Base-by-base conservation (phyloP, 257 asterid species). In the Gentiana straminea region DNA sequence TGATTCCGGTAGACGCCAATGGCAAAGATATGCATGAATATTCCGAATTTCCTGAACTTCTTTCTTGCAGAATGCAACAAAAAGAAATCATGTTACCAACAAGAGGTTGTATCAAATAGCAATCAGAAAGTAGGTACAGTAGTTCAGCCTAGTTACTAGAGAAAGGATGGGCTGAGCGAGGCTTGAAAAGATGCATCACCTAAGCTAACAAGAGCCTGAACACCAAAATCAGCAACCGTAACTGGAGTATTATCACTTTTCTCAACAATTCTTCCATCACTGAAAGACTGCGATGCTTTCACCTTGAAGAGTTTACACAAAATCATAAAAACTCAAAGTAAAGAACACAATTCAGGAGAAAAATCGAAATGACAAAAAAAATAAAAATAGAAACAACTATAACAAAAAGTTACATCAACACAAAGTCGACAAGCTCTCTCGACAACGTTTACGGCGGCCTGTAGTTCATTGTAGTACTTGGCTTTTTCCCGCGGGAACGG, bases 221-320 rank as follows among this genome's bases (percentile, higher is more conserved):
- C 98, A 57, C 96, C 98, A 63, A 87, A 91, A 73, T 91, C 98
- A 35, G 98, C 96, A 67, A 86, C 68, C 47, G 98, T 91, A 37
- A 91, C 98, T 8, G 98, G 98, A 13, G 98, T 82, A 67, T 73
- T 83, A 59, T 90, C 98, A 32, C 68, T 63, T 74, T 90, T 90
- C 72, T 86, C 73, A 34, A 86, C 66, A 61, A 90, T 60, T 1
- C 65, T 67, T 32, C 84, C 89, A 66, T 86, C 85, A 61, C 69
- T 77, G 7, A 85, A 69, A 55, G 81, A 64, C 77, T 86, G 61
- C 1, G 98, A 77, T 54, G 68, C 84, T 65, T 90, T 86, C 72
- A 86, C 98, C 98, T 90, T 70, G 52, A 53, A 4, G 34, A 35
- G 11, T 53, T 41, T 41, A 10, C 46, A 35, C 2, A 53, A 34